These are phyloP conservation scores for Dictyostelium intermedium DNA, from an alignment of 78 protist genomes.

Conservation along the genomic window DNA sequence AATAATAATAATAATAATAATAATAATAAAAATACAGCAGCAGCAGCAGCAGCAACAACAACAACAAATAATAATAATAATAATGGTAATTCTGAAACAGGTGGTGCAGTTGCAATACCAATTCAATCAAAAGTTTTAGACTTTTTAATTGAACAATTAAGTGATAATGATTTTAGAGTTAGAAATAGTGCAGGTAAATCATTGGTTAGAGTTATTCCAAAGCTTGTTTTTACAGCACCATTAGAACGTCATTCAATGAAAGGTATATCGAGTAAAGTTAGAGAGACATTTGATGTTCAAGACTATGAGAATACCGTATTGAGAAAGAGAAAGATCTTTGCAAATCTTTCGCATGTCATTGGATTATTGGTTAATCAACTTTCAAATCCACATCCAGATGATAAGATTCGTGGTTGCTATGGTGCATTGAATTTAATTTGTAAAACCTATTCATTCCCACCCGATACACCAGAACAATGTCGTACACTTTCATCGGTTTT, in stretches of 20 bases:
- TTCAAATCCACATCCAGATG: constrained; percentile 74
- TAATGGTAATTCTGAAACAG: constrained; percentile 12
- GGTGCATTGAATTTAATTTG: constrained; percentile 47
- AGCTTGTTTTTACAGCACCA: constrained; percentile 69
- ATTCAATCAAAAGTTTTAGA: constrained; percentile 75
- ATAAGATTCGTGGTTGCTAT: constrained; percentile 73
- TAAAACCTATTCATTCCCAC: constrained; percentile 45
- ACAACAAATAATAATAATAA: not conserved
- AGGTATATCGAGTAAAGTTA: constrained; percentile 36
- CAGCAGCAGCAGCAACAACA: not conserved
- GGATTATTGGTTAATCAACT: constrained; percentile 34
- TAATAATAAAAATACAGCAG: not conserved
- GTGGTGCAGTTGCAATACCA: constrained; percentile 69
- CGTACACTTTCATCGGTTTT: not conserved
- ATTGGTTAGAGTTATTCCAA: constrained; percentile 52
- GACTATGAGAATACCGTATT: constrained; percentile 26
- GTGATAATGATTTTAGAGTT: constrained; percentile 67
- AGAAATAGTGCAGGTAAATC: constrained; percentile 73
- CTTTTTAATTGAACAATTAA: constrained; percentile 52
- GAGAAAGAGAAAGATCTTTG: constrained; percentile 36
- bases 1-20: too few species aligned
- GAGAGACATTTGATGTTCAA: constrained; percentile 52
- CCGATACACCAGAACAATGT: constrained; percentile 20
- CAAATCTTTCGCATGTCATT: constrained; percentile 69
- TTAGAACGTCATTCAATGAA: constrained; percentile 61